phyloP scores from a whole-genome alignment of 164 flowering plant species.

The Brasenia schreberi region DNA sequence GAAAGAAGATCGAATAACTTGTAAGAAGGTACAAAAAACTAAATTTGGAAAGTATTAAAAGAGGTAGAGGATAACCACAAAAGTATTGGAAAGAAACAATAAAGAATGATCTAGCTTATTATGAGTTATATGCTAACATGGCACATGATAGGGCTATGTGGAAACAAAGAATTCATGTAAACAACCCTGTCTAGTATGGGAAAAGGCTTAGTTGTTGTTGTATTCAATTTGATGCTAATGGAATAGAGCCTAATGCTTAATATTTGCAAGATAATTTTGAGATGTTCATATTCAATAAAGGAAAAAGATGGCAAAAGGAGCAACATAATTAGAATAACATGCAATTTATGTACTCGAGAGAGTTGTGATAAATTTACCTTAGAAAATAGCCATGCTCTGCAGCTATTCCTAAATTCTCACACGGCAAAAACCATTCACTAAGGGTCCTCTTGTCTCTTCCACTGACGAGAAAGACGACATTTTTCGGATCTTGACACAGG shows the following conservation, averaged over 20 bases:
- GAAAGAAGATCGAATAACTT: no score
- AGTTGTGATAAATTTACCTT: slow-evolving; percentile 16
- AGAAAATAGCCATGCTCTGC: slow-evolving; percentile 58
- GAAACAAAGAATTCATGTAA: no score
- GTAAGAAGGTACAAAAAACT: no score
- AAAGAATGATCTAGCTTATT: no score
- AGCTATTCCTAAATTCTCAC: slow-evolving; percentile 40
- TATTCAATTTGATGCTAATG: not conserved
- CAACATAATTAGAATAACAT: not conserved
- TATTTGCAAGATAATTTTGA: not conserved
- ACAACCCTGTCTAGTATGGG: no score
- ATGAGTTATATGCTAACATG: no score
- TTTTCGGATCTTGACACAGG: slow-evolving; percentile 38
- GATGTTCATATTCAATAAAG: not conserved
- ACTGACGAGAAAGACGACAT: slow-evolving; percentile 53
- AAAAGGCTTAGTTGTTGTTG: no score
- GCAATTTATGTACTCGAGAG: not conserved
- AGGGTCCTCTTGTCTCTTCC: slow-evolving; percentile 33
- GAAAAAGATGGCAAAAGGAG: not conserved
- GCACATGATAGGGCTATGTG: no score
- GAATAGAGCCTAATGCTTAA: not conserved
- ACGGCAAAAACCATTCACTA: slow-evolving; percentile 39
- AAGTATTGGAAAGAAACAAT: no score
- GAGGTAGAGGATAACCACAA: no score
- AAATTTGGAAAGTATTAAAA: no score